Percentiles rank a stretch among this genome's conserved stretches.
These are phyloP conservation scores for Epichloe aotearoae DNA, from an alignment of 2,329 filamentous ascomycete genomes.

Conservation along the genomic window DNA sequence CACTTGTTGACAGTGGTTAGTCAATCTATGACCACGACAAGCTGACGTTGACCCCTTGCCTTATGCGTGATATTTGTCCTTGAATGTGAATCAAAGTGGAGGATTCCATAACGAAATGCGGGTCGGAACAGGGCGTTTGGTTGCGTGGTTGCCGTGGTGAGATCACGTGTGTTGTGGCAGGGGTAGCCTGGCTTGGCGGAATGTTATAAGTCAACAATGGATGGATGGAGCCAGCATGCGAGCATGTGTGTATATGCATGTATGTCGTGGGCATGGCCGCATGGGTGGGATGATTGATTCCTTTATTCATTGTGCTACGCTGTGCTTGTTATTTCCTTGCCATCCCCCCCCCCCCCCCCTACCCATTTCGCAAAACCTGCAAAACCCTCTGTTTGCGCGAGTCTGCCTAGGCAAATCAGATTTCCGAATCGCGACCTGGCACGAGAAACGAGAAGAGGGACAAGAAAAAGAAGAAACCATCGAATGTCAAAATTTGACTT, in stretches of 20 bases:
- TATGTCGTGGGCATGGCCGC: background rate
- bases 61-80: no score
- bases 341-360: no score
- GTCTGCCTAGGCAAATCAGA: background rate
- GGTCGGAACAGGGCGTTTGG: background rate
- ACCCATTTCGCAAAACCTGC: no score
- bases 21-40: no score
- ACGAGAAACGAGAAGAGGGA: background rate
- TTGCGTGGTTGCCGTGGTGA: conserved; percentile 19
- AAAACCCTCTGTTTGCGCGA: no score
- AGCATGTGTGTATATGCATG: background rate
- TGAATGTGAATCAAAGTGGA: no score
- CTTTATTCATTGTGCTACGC: background rate
- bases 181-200: background rate
- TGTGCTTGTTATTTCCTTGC: background rate
- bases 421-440: background rate
- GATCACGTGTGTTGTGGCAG: conserved; percentile 16
- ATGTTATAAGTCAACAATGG: conserved; percentile 14
- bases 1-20: no score
- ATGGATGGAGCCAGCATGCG: background rate
- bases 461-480: background rate
- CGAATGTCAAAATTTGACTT: background rate
- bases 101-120: background rate
- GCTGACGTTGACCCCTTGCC: no score
- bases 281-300: no score